These are phyloP conservation scores for Cercospora sp. DNA, from an alignment of 2,329 filamentous ascomycete genomes.

Conservation along the genomic window DNA sequence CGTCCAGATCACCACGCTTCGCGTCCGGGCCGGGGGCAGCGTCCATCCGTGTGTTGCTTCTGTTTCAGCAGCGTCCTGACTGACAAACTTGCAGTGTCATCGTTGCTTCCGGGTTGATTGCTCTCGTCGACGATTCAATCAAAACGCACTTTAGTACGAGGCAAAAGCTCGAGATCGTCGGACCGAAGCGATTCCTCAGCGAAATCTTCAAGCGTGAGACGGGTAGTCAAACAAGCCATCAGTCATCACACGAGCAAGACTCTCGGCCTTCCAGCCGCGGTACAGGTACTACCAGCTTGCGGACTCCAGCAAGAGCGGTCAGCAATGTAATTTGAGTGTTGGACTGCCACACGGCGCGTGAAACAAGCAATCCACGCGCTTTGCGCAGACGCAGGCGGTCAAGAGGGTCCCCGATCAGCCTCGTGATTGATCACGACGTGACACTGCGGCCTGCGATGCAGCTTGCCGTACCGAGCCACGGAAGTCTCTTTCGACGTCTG, in stretches of 20 bases:
- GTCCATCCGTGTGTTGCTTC: neutral
- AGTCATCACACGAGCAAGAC: conserved; percentile 24
- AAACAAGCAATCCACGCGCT: conserved; percentile 2
- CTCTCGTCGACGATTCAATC: conserved; percentile 89
- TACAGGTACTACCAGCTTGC: conserved; percentile 16
- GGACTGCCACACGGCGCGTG: conserved; percentile 8
- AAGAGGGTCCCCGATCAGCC: conserved; percentile 1
- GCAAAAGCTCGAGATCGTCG: conserved; percentile 60
- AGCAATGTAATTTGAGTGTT: conserved; percentile 14
- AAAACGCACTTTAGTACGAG: conserved; percentile 68
- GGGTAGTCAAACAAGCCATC: conserved; percentile 29
- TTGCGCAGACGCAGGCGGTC: conserved; percentile 10
- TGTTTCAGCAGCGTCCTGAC: conserved; percentile 9
- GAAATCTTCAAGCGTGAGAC: conserved; percentile 61
- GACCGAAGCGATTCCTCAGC: conserved; percentile 62
- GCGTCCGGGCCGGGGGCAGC: neutral
- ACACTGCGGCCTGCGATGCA: conserved; percentile 24
- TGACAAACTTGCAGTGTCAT: conserved; percentile 64
- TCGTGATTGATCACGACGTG: conserved; percentile 20
- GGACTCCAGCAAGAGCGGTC: conserved; percentile 17
- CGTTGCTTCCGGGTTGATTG: conserved; percentile 83
- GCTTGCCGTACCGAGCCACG: conserved; percentile 25
- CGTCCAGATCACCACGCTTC: neutral
- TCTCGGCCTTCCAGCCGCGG: conserved; percentile 30
- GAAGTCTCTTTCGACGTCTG: conserved; percentile 26